Percentiles rank a stretch among this genome's conserved stretches.
Conservation (phyloP, 202 grass and related monocot species). For the Eragrostis tef region DNA sequence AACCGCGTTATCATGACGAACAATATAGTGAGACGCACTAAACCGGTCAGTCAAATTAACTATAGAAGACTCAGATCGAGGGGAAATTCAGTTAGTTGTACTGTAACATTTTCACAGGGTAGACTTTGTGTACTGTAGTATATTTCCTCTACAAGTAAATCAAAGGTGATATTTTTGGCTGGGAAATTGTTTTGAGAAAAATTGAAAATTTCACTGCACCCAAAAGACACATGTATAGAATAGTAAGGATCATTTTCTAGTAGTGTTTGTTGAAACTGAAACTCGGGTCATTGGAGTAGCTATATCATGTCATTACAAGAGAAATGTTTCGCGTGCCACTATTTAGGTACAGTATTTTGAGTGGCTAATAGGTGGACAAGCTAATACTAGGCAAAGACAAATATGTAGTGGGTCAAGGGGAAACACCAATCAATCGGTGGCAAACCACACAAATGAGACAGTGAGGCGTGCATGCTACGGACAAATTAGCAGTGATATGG, state of each 20-base stretch:
- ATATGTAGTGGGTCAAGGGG: background rate
- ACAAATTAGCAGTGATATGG: background rate
- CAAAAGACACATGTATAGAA: background rate
- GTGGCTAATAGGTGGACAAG: too few species aligned
- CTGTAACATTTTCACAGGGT: background rate
- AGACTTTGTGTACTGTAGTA: background rate
- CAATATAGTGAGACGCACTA: conserved; percentile 27
- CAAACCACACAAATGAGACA: background rate
- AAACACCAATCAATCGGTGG: background rate
- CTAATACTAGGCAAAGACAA: too few species aligned
- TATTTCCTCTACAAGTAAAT: background rate
- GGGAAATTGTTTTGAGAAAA: background rate
- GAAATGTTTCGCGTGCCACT: too few species aligned
- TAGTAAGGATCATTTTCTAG: too few species aligned
- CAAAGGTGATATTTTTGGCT: background rate
- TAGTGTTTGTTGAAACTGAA: too few species aligned
- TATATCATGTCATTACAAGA: too few species aligned
- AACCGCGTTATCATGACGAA: conserved; percentile 22
- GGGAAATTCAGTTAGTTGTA: background rate
- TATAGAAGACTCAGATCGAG: background rate
- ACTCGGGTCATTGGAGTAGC: too few species aligned
- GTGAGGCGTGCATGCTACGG: background rate
- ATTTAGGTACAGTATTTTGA: too few species aligned
- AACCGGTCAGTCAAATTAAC: conserved; percentile 19
- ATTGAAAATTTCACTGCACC: background rate